Base-by-base conservation (phyloP, 345 rosid genomes). In the Lepidium sativum region DNA sequence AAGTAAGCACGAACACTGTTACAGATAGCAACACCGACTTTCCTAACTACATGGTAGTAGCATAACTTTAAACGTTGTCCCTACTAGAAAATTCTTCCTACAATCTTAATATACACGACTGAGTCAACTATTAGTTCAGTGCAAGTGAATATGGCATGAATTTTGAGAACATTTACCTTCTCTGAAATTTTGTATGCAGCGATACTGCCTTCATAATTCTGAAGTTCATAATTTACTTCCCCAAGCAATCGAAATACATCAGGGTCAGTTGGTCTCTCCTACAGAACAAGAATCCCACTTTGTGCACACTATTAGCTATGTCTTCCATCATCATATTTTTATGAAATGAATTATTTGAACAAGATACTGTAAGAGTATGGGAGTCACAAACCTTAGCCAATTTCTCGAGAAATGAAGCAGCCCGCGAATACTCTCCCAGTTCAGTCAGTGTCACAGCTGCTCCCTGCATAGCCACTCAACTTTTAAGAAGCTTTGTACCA, bases 161-260 rank as follows among this genome's bases (percentile, higher is more conserved):
- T 20, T 14, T 25, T 48, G 32, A 17, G 52, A 38, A 44, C 67
- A 62, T 27, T 17, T 52, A 91, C 97, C 97, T 41, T 79, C 31
- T 69, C 71, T 32, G 98, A 81, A 52, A 67, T 74, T 75, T 47
- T 87, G 76, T 84, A 92, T 17, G 98, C 94, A 70, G 84, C 83
- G 58, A 68, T 82, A 78, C 98, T 92, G 54, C 98, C 94, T 34
- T 84, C 94, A 77, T 83, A 92, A 80, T 89, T 96, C 77, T 80
- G 77, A 41, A 92, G 96, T 74, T 84, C 87, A 75, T 75, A 89
- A 76, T 89, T 92, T 54, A 87, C 88, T 76, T 92, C 97, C 61
- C 96, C 98, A 64, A 89, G 89, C 89, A 92, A 84, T 70, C 87
- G 85, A 38, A 81, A 84, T 53, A 86, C 94, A 42, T 87, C 91